Evolutionary conservation across 805 yeast genomes (phyloP), one percentile per base, ranked within the genome.

Genomic region (Saturnispora galanensis): DNA sequence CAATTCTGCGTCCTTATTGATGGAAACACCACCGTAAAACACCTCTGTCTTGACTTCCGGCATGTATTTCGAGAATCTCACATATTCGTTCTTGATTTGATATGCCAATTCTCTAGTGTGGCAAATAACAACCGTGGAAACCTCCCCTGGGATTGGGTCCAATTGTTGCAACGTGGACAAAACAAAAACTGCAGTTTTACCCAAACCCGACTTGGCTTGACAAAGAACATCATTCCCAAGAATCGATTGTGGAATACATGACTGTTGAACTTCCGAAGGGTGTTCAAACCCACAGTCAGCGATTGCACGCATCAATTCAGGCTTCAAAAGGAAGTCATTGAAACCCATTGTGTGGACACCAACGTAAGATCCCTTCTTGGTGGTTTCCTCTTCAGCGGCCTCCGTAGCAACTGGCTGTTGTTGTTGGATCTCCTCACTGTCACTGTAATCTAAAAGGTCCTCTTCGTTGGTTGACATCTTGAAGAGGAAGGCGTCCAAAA

Each of bases 251-350:
- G 98, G 98, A 60, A 90, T 93, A 69, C 96, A 86, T 56, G 87
- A 90, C 73, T 90, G 98, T 73, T 90, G 98, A 55, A 90, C 98
- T 82, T 90, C 98, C 54, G 96, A 87, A 54, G 98, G 98, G 73
- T 90, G 98, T 74, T 90, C 98, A 65, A 90, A 90, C 74, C 98
- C 98, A 74, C 97, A 88, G 70, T 90, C 98, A 55, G 89, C 94
- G 63, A 90, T 90, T 53, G 98, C 98, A 70, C 98, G 84, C 60
- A 90, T 76, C 56, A 90, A 76, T 71, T 93, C 98, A 30, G 97
- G 97, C 72, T 93, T 93, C 68, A 90, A 77, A 61, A 93, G 71
- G 69, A 90, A 90, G 71, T 93, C 98, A 69, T 94, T 86, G 81
- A 93, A 90, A 65, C 97, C 97, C 52, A 97, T 90, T 53, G 97